Evolutionary conservation across 2,329 filamentous ascomycete species (phyloP), one percentile per base, ranked within the genome.

Genomic region (Endoconidiophora polonica): DNA sequence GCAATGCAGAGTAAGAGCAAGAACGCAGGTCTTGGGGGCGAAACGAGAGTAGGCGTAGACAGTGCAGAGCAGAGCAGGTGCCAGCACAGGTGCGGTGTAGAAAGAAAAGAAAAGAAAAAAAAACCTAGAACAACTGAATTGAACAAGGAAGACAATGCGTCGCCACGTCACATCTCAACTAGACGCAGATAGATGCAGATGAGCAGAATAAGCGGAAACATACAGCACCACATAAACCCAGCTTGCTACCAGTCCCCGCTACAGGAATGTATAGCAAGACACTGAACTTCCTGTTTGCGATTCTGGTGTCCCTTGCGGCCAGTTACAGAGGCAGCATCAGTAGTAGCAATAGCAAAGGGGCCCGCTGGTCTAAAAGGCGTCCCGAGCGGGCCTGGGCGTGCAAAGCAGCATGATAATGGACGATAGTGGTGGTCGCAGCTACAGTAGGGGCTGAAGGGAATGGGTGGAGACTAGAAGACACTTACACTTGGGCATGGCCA

Each of bases 81-180:
- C 29, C 3, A 18, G 16, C 23, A 23, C n/a, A 24, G 44, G 29
- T 46, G 26, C 46, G 37, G 43, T 47, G 38, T 39, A 24, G 38
- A 38, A 37, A 43, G n/a, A 16, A 33, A 29, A 26, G n/a, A 26
- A 23, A 49, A 22, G 18, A 16, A 10, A 18, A 9, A 47, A 47
- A 20, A 50, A 40, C 23, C 43, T 43, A 46, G 14, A 33, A 40
- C 26, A 40, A 46, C 38, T 46, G 20, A 23, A 18, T 23, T 20
- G 22, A 44, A 5, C 29, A 47, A 43, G 39, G 44, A 51, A 40
- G 39, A 39, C 49, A 46, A 47, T 51, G 49, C 49, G 44, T 41
- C 49, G 49, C 49, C 49, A 51, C 49, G 49, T 51, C 49, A 51
- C 49, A 43, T 18, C 33, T 44, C 42, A 44, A 24, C 29, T 18